phyloP scores from a whole-genome alignment of 345 rosid species.

The Eucalyptus fibrosa region DNA sequence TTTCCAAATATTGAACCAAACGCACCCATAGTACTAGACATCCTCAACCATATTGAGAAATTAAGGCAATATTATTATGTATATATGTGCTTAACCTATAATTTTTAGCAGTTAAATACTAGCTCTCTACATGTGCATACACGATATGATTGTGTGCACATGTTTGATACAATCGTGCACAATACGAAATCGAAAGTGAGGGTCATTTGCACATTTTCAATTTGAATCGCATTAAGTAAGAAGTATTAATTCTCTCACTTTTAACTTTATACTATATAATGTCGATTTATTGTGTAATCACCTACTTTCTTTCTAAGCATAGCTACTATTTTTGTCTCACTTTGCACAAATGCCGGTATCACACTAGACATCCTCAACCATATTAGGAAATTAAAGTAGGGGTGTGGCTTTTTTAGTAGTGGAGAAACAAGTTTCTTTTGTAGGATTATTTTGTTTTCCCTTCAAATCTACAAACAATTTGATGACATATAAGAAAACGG shows the following conservation, averaged over 20 bases:
- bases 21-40: not conserved
- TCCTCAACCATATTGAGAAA: not conserved
- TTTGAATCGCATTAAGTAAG: not conserved
- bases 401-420: not conserved
- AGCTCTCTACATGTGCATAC: not conserved
- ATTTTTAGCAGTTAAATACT: no score
- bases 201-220: not conserved
- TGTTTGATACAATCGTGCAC: not conserved
- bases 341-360: not conserved
- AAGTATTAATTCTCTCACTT: not conserved
- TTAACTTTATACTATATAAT: not conserved
- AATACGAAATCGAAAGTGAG: not conserved
- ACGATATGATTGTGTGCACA: not conserved
- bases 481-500: not conserved
- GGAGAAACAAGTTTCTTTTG: not conserved
- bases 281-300: not conserved
- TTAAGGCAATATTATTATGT: no score
- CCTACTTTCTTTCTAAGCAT: not conserved
- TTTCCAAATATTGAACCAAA: no score
- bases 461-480: no score
- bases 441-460: not conserved
- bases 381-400: not conserved
- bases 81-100: not conserved
- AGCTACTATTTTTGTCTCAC: not conserved
- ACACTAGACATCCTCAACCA: not conserved